Evolutionary conservation across 2,329 filamentous ascomycete genomes (phyloP).

Genomic region (Ceratocystis harringtonii): DNA sequence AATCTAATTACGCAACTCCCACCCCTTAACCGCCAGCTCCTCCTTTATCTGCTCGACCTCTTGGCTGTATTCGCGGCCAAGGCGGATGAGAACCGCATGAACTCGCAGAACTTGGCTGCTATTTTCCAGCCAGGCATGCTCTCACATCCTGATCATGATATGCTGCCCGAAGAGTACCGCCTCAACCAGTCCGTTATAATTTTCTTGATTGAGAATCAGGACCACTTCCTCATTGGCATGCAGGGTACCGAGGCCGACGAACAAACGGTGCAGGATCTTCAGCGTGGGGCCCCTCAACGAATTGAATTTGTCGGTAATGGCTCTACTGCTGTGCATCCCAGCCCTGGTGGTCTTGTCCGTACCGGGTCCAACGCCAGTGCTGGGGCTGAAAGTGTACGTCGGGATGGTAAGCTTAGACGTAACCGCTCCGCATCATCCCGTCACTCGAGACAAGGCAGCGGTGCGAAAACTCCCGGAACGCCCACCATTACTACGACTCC

Average conservation of each 20-base stretch:
- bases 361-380: slow-evolving; percentile 81
- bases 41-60: slow-evolving; percentile 90
- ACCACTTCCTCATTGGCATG: slow-evolving; percentile 97
- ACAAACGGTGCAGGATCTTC: slow-evolving; percentile 47
- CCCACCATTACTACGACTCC: slow-evolving; percentile 34
- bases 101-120: slow-evolving; percentile 78
- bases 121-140: slow-evolving; percentile 97
- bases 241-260: slow-evolving; percentile 96
- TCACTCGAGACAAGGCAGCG: slow-evolving; percentile 16
- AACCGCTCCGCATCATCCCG: slow-evolving; percentile 91
- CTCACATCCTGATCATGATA: slow-evolving; percentile 85
- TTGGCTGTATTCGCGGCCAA: slow-evolving; percentile 95
- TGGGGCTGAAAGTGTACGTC: slow-evolving; percentile 71
- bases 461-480: slow-evolving; percentile 12
- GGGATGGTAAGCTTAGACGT: slow-evolving; percentile 62
- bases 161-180: slow-evolving; percentile 87
- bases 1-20: slow-evolving; percentile 83
- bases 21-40: slow-evolving; percentile 78
- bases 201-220: slow-evolving; percentile 95
- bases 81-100: slow-evolving; percentile 94
- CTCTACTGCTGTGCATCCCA: slow-evolving; percentile 14
- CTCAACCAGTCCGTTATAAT: slow-evolving; percentile 94
- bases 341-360: slow-evolving; percentile 42
- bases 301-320: slow-evolving; percentile 12
- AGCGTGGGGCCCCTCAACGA: slow-evolving; percentile 48